These are phyloP conservation scores for Apiotrichum veenhuisii DNA, from an alignment of 1,284 basidiomycete species.

Conservation along the genomic window DNA sequence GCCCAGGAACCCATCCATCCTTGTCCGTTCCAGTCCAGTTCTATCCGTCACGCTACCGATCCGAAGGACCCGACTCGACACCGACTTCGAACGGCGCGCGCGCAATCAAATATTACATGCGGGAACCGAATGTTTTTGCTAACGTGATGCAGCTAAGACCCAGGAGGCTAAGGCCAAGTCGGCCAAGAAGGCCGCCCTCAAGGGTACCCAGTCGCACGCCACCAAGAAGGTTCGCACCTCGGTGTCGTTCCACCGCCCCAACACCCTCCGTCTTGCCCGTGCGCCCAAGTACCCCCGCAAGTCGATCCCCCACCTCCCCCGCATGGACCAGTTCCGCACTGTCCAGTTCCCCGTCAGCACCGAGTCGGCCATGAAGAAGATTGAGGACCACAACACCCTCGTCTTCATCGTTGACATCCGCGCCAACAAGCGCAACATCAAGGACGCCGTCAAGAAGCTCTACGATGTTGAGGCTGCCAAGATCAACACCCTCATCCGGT, in stretches of 20 bases:
- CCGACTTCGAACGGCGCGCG: neutral
- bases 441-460: slow-evolving; percentile 97
- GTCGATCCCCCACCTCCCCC: slow-evolving; percentile 85
- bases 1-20: too few species aligned
- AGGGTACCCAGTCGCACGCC: slow-evolving; percentile 73
- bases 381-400: slow-evolving; percentile 98
- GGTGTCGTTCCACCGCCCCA: slow-evolving; percentile 94
- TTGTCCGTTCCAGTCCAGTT: too few species aligned
- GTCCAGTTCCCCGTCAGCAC: slow-evolving; percentile 70
- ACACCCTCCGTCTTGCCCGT: slow-evolving; percentile 82
- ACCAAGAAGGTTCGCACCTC: slow-evolving; percentile 79
- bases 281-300: slow-evolving; percentile 91
- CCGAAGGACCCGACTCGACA: too few species aligned
- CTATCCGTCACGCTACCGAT: too few species aligned
- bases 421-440: slow-evolving; percentile 98
- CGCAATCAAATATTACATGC: neutral
- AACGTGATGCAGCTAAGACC: slow-evolving; percentile 34
- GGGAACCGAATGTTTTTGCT: neutral
- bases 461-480: slow-evolving; percentile 95
- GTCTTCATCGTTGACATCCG: slow-evolving; percentile 96
- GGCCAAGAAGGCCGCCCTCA: slow-evolving; percentile 94
- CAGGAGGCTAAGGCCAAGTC: slow-evolving; percentile 78
- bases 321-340: slow-evolving; percentile 96
- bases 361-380: slow-evolving; percentile 71
- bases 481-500: slow-evolving; percentile 98